These are phyloP conservation scores for Scytalidium sp. DNA, from an alignment of 2,329 filamentous ascomycete species.

Conservation along the genomic window DNA sequence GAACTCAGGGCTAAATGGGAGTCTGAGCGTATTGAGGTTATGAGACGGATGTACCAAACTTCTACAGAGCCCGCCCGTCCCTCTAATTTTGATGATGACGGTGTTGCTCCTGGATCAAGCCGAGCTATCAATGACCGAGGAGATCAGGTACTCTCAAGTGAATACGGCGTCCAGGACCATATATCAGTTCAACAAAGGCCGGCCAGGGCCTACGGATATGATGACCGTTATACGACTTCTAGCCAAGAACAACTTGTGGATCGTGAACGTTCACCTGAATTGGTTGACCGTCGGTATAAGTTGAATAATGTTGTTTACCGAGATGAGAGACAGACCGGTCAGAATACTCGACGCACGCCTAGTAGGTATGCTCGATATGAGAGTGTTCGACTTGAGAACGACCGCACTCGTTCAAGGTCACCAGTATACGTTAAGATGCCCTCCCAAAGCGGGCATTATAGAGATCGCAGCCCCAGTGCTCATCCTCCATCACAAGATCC, in stretches of 20 bases:
- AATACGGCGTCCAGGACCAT: conserved; percentile 19
- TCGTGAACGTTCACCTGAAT: conserved; percentile 26
- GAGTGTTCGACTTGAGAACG: conserved; percentile 28
- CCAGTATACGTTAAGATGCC: conserved; percentile 29
- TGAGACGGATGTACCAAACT: conserved; percentile 10
- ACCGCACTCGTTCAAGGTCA: conserved; percentile 30
- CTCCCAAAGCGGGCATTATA: conserved; percentile 23
- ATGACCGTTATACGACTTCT: conserved; percentile 19
- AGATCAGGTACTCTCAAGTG: conserved; percentile 7
- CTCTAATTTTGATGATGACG: conserved; percentile 12
- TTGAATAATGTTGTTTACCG: conserved; percentile 28
- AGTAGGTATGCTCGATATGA: conserved; percentile 31
- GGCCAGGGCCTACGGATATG: conserved; percentile 18
- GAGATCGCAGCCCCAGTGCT: conserved; percentile 27
- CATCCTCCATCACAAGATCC: conserved; percentile 22
- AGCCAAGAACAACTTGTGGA: conserved; percentile 12
- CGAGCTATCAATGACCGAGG: conserved; percentile 8
- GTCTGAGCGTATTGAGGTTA: conserved; percentile 9
- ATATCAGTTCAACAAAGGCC: conserved; percentile 12
- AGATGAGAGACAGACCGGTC: conserved; percentile 27
- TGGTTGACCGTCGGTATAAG: conserved; percentile 29
- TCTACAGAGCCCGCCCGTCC: conserved; percentile 10
- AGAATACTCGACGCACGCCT: conserved; percentile 22
- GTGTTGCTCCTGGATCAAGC: conserved; percentile 4
- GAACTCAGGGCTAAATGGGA: conserved; percentile 14